phyloP scores from a whole-genome alignment of 148 eudicot species.

The Simmondsia chinensis region DNA sequence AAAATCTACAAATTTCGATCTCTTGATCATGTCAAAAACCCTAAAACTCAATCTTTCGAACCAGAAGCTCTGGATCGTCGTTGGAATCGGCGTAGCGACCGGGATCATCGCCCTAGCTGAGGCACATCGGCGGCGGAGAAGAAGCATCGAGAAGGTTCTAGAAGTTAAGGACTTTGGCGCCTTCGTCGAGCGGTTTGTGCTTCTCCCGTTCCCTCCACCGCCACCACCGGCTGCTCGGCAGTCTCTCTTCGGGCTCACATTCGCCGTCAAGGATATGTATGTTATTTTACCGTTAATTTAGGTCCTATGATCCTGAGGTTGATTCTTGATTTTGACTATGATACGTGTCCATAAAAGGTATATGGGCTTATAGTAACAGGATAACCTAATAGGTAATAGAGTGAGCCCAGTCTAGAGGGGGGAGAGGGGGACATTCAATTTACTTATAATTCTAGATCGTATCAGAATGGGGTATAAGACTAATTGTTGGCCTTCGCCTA shows the following conservation, averaged over 20 bases:
- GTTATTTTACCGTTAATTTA: constrained; percentile 9
- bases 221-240: constrained; percentile 81
- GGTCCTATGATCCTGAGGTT: too few relatives aligned
- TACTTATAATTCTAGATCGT: too few relatives aligned
- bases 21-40: constrained; percentile 20
- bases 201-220: constrained; percentile 68
- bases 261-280: constrained; percentile 66
- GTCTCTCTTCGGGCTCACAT: constrained; percentile 40
- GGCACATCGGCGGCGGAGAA: constrained; percentile 27
- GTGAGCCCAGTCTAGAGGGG: too few relatives aligned
- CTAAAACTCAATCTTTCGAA: constrained; percentile 23
- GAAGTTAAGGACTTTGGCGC: constrained; percentile 61
- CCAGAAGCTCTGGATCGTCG: constrained; percentile 59
- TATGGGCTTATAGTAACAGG: too few relatives aligned
- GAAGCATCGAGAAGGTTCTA: constrained; percentile 10
- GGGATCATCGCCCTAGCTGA: constrained; percentile 51
- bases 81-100: constrained; percentile 65
- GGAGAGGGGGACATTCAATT: too few relatives aligned
- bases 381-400: too few relatives aligned
- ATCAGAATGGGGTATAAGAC: too few relatives aligned
- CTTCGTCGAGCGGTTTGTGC: constrained; percentile 55
- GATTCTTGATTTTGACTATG: not conserved
- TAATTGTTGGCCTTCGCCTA: too few relatives aligned
- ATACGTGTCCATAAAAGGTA: too few relatives aligned
- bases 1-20: too few relatives aligned